Evolutionary conservation across 768 basidiomycete genomes (phyloP), one percentile per base, ranked within the genome.

Genomic region (Suillus alpinus): DNA sequence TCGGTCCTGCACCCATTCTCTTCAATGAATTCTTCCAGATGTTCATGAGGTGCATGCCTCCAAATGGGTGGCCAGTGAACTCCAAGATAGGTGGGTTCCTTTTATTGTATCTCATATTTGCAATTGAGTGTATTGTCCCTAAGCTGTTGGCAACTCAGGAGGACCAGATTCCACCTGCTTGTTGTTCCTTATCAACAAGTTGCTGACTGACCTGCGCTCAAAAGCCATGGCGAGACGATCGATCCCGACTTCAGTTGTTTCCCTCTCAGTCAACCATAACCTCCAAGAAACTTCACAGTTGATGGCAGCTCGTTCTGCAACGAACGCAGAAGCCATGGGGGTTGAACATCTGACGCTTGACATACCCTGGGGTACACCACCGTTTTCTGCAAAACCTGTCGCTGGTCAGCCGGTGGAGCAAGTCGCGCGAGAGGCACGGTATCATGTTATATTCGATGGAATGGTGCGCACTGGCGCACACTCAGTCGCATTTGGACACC

Each of bases 131-230:
- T 40, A 40, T 3, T 34, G 20, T 55, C 41, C 56, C 58, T 14
- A 58, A 91, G 92, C 83, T 39, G 81, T 93, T 47, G 91, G 88
- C 23, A 87, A 86, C 70, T 94, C 92, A 12, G 92, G 89, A 7
- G 92, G 92, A 2, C 84, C 91, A 10, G 92, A 94, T 71, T 94
- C 92, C 3, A 85, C 87, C 0, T 91, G 89, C 69, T 78, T 94
- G 6, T 77, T 93, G 16, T 91, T 85, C 66, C 81, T 94, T 14
- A 74, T 93, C 40, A 68, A 83, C 41, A 76, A 77, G 29, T 71
- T 81, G 31, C 64, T 86, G 41, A 62, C 56, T 34, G 52, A 62
- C n/a, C 44, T 31, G 20, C 34, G 32, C 62, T 61, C 56, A 49
- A 62, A 40, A 26, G 70, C 71, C 14, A 46, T 62, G 12, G 52